Conservation (phyloP, 805 yeast species). For the Lipomyces starkeyi region DNA sequence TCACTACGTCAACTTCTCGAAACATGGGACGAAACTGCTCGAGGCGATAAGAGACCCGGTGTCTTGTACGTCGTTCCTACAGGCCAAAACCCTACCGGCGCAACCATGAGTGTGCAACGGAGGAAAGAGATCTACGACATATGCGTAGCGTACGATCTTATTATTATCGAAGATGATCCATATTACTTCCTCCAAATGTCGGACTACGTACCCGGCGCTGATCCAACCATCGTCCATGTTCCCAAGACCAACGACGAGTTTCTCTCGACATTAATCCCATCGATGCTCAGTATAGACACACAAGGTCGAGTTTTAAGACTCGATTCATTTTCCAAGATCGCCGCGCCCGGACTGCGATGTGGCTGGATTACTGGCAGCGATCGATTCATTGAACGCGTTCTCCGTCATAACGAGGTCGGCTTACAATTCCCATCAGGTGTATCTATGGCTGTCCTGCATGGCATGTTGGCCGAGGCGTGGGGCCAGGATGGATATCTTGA, state of each 20-base stretch:
- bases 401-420: constrained; percentile 78
- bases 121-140: constrained; percentile 75
- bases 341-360: constrained; percentile 88
- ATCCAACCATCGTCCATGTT: constrained; percentile 50
- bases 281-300: constrained; percentile 73
- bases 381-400: constrained; percentile 64
- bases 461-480: constrained; percentile 75
- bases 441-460: constrained; percentile 71
- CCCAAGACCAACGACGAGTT: constrained; percentile 48
- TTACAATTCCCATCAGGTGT: constrained; percentile 84
- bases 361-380: constrained; percentile 89
- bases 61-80: constrained; percentile 90
- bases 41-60: constrained; percentile 69
- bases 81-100: constrained; percentile 98
- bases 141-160: constrained; percentile 83
- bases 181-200: constrained; percentile 97
- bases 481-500: constrained; percentile 87
- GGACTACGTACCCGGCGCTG: constrained; percentile 52
- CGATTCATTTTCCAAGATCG: constrained; percentile 88
- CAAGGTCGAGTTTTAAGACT: constrained; percentile 91
- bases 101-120: constrained; percentile 77
- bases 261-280: constrained; percentile 68
- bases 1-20: constrained; percentile 64
- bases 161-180: constrained; percentile 95
- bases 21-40: constrained; percentile 64